Evolutionary conservation across 2,329 filamentous ascomycete species (phyloP), one percentile per base, ranked within the genome.

Genomic region (Mycogone perniciosa): DNA sequence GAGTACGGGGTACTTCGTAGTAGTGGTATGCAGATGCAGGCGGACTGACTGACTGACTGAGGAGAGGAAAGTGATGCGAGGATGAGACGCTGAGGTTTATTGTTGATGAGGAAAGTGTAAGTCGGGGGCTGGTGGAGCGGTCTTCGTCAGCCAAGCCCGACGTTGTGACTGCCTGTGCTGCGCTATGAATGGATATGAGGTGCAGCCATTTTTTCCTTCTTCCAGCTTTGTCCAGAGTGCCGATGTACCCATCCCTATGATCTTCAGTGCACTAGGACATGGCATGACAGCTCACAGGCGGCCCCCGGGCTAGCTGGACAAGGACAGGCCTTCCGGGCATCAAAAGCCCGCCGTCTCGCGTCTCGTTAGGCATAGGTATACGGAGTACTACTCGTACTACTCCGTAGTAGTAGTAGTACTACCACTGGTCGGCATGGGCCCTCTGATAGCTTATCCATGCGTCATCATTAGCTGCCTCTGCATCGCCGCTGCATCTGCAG

Each of bases 161-260:
- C 38, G 46, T 31, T 26, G 42, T 20, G 13, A 31, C 13, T 29
- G 31, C n/a, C 29, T 9, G 30, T 39, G n/a, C 44, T 50, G 46
- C 34, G 51, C 47, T 45, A 53, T 53, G 41, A 31, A 50, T 29
- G 51, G 51, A 53, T 53, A 53, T 46, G 51, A 53, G 51, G 38
- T 52, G 29, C 31, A 40, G 5, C 20, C 20, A 20, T 20, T 20
- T 20, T 20, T 20, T 20, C 20, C 20, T 20, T 20, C 20, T 20
- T 20, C 20, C 20, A 20, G 20, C 20, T 20, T 20, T 20, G 20
- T 20, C 20, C 20, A 20, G 20, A 20, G 30, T 31, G 29, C 26
- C 31, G 35, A 26, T 43, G 37, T 38, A 41, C 44, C 20, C 34
- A n/a, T 38, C 20, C 49, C 46, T 42, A 10, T 42, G 39, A 38